Base-by-base conservation (phyloP, 2,329 filamentous ascomycete genomes). In the Colletotrichum cuscutae region DNA sequence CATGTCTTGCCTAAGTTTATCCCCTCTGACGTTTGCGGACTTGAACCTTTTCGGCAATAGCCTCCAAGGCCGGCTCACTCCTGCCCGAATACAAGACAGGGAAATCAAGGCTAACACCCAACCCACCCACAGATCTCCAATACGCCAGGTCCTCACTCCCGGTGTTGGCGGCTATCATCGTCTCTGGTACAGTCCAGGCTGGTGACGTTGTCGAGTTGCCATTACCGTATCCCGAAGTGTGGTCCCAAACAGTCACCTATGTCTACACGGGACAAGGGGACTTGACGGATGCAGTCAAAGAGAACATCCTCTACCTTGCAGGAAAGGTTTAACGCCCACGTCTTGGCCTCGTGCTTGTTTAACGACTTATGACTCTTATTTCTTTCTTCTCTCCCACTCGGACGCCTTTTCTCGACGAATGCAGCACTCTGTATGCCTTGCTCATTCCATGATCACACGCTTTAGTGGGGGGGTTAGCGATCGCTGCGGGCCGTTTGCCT, bases 141-240 rank as follows among this genome's bases (percentile, higher is more conserved):
- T 86, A 88, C 72, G 86, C 86, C 5, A 80, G 85, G 2, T 82
- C 84, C 15, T 82, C 83, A 71, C 82, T 91, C 4, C 90, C 89
- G 2, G 84, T 89, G 0, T 80, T 91, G 6, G 88, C 86, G 0
- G 84, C 86, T 1, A 80, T 91, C 59, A 86, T 92, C 75, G 81
- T 88, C 42, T 90, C 88, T 0, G 85, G 87, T 5, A 83, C 87
- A 75, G 83, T 91, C 26, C 80, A 81, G 15, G 82, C 83, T 28
- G 86, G 88, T 32, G 89, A 91, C 76, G 81, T 82, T 2, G 82
- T 92, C 64, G 89, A 91, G 74, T 81, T 92, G 11, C 89, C 89
- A 0, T 75, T 92, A 67, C 90, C 90, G 1, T 83, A 87, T 69
- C 89, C 90, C 1, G 84, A 86, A 63, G 86, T 82, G 8, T 92